Evolutionary conservation across 805 yeast species (phyloP).

Genomic region (Metschnikowia vanudenii): DNA sequence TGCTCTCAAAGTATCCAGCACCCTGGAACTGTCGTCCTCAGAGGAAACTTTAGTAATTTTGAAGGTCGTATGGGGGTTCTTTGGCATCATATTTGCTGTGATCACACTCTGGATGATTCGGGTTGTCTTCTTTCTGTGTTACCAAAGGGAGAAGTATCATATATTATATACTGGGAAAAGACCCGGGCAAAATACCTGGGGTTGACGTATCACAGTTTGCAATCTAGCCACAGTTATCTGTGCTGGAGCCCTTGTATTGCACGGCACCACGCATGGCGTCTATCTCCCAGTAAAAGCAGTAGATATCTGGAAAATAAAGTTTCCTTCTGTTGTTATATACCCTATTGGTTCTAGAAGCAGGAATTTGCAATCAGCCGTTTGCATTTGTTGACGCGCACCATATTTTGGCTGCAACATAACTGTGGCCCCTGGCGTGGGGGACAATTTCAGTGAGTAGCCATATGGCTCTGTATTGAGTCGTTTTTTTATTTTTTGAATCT

Average conservation of each 20-base stretch:
- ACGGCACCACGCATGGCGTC: slow-evolving; percentile 6
- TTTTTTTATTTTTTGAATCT: too few relatives aligned
- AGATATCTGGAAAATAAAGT: too few relatives aligned
- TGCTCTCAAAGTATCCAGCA: slow-evolving; percentile 18
- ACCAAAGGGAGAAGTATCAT: not conserved
- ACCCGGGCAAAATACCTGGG: not conserved
- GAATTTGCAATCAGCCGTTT: too few relatives aligned
- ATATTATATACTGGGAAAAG: not conserved
- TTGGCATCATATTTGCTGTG: not conserved
- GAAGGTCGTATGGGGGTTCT: slow-evolving; percentile 3
- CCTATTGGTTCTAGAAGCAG: too few relatives aligned
- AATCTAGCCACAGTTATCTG: slow-evolving; percentile 1
- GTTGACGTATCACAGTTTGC: not conserved
- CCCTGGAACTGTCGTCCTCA: slow-evolving; percentile 5
- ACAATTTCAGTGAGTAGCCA: too few relatives aligned
- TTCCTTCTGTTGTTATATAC: too few relatives aligned
- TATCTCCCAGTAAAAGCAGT: not conserved
- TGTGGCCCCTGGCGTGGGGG: too few relatives aligned
- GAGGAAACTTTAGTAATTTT: slow-evolving; percentile 1
- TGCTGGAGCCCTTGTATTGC: not conserved
- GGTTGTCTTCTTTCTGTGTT: not conserved
- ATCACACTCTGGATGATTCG: not conserved
- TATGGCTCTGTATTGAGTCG: too few relatives aligned
- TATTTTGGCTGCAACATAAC: too few relatives aligned
- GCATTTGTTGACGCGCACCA: too few relatives aligned